phyloP scores from a whole-genome alignment of 2,329 filamentous ascomycete species.

The Colletotrichum magnum region DNA sequence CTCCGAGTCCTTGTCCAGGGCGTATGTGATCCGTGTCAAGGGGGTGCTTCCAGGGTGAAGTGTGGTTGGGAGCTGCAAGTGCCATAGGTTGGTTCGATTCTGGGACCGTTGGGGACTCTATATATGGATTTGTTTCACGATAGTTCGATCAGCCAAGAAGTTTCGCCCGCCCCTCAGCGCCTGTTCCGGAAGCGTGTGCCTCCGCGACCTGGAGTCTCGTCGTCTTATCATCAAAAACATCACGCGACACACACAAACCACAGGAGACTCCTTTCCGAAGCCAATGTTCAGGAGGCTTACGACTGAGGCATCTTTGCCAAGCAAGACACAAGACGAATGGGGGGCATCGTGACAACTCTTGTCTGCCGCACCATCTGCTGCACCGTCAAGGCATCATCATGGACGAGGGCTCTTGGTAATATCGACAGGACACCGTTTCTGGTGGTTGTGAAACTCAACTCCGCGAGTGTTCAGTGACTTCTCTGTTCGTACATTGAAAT shows the following conservation, averaged over 20 bases:
- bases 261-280: neutral
- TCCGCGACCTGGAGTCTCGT: neutral
- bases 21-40: conserved; percentile 6
- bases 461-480: too few species aligned
- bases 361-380: too few species aligned
- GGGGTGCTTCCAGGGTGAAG: neutral
- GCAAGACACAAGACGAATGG: too few species aligned
- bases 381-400: too few species aligned
- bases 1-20: neutral
- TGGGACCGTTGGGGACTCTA: conserved; percentile 5
- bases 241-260: neutral
- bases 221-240: conserved; percentile 12
- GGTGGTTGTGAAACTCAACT: too few species aligned
- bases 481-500: too few species aligned
- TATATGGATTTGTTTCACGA: conserved; percentile 34
- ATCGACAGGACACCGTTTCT: too few species aligned
- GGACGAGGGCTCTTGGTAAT: too few species aligned
- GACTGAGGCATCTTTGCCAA: neutral
- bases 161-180: neutral
- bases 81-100: conserved; percentile 16
- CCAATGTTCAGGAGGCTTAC: neutral
- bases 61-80: neutral
- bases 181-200: conserved; percentile 4
- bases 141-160: conserved; percentile 21
- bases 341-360: too few species aligned